Conservation (phyloP, 225 moss, liverwort and hornwort genomes). For the Pseudisothecium myosuroides region DNA sequence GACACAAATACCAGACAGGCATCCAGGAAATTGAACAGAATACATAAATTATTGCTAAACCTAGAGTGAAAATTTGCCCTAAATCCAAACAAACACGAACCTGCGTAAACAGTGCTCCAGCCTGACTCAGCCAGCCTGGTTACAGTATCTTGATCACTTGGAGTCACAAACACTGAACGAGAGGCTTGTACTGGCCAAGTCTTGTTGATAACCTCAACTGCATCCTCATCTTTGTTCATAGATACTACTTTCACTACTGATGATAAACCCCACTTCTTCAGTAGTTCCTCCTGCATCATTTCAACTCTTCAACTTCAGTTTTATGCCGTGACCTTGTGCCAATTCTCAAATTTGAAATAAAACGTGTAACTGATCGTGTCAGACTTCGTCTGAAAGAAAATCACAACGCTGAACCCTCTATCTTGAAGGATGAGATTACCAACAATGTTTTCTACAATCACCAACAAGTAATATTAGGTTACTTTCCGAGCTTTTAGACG, state of each 20-base stretch:
- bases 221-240: constrained; percentile 7
- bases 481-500: background rate
- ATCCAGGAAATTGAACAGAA: background rate
- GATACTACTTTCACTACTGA: constrained; percentile 20
- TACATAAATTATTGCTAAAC: background rate
- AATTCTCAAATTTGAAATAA: background rate
- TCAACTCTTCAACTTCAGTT: background rate
- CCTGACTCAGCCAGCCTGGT: constrained; percentile 19
- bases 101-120: constrained; percentile 25
- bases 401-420: background rate
- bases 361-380: background rate
- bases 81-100: background rate
- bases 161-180: constrained; percentile 30
- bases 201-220: constrained; percentile 14
- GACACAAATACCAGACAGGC: background rate
- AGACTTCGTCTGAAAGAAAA: background rate
- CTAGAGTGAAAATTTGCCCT: background rate
- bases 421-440: background rate
- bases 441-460: background rate
- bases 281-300: constrained; percentile 22
- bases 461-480: background rate
- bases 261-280: constrained; percentile 40
- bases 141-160: background rate
- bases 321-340: background rate
- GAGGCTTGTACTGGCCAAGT: constrained; percentile 35